These are phyloP conservation scores for Cadophora malorum DNA, from an alignment of 2,329 filamentous ascomycete genomes.

Conservation along the genomic window DNA sequence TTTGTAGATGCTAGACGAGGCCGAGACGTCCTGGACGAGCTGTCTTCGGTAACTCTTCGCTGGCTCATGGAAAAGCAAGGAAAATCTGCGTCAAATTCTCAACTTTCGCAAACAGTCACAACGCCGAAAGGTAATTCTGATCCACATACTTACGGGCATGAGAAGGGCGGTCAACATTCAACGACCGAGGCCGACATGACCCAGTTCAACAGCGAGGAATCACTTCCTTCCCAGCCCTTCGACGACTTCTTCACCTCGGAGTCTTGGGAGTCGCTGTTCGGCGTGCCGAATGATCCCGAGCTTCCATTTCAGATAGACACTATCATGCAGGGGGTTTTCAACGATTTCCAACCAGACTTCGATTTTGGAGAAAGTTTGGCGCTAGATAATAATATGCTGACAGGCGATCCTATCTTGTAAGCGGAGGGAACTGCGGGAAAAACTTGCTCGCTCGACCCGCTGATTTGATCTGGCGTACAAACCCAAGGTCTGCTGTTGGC, in stretches of 20 bases:
- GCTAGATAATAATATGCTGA: constrained; percentile 20
- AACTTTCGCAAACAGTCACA: neutral
- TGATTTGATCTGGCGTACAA: neutral
- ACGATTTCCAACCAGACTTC: constrained; percentile 26
- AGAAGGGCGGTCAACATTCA: neutral
- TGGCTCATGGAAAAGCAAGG: constrained; percentile 20
- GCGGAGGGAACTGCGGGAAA: neutral
- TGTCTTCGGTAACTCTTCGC: constrained; percentile 22
- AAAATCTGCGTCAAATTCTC: neutral
- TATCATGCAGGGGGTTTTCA: constrained; percentile 28
- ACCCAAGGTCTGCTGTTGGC: neutral
- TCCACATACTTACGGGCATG: neutral
- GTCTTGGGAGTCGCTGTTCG: constrained; percentile 18
- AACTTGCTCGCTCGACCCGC: neutral
- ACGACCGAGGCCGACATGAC: neutral
- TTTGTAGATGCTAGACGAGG: constrained; percentile 23
- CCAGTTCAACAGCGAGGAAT: neutral
- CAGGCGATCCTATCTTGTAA: neutral
- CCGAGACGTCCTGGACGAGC: constrained; percentile 24
- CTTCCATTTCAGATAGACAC: constrained; percentile 22
- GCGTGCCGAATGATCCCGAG: constrained; percentile 14
- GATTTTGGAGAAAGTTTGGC: constrained; percentile 21
- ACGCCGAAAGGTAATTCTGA: neutral
- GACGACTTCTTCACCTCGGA: constrained; percentile 26
- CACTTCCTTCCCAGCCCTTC: neutral